Conservation (phyloP, 306 rosid genomes). For the Senna siamea region DNA sequence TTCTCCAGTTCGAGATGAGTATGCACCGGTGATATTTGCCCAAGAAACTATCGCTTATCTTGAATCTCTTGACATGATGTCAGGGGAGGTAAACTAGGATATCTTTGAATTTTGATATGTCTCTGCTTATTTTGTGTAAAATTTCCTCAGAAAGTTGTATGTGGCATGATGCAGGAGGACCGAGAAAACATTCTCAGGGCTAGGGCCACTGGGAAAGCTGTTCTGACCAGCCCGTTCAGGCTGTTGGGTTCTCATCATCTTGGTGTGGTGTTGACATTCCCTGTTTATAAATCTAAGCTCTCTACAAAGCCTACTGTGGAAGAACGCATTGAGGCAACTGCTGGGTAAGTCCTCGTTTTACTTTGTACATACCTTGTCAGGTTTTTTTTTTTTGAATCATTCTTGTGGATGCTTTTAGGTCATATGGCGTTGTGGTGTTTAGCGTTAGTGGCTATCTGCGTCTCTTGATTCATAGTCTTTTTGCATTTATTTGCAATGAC, state of each 20-base stretch:
- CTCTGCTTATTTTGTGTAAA: conserved; percentile 25
- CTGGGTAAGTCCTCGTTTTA: conserved; percentile 70
- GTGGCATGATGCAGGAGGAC: conserved; percentile 76
- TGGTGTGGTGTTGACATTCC: conserved; percentile 98
- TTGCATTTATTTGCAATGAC: too few relatives aligned
- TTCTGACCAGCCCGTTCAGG: conserved; percentile 93
- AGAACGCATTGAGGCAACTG: conserved; percentile 76
- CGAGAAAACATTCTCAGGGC: conserved; percentile 95
- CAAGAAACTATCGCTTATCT: conserved; percentile 91
- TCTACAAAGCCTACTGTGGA: conserved; percentile 66
- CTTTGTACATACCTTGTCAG: conserved; percentile 5
- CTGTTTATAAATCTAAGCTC: conserved; percentile 92
- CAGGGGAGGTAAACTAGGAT: conserved; percentile 79
- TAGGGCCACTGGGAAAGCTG: conserved; percentile 97
- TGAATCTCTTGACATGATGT: conserved; percentile 98
- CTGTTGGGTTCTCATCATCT: conserved; percentile 93
- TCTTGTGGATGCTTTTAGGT: conserved; percentile 30
- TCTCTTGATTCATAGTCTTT: too few relatives aligned
- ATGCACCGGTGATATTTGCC: conserved; percentile 92
- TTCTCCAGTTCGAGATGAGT: conserved; percentile 84
- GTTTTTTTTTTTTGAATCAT: neutral
- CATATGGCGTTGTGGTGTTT: neutral
- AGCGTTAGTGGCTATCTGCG: too few relatives aligned
- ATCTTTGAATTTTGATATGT: neutral
- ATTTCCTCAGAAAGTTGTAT: conserved; percentile 12